Evolutionary conservation across 1,284 basidiomycete species (phyloP), one percentile per base, ranked within the genome.

Genomic region (Meripilus lineatus): DNA sequence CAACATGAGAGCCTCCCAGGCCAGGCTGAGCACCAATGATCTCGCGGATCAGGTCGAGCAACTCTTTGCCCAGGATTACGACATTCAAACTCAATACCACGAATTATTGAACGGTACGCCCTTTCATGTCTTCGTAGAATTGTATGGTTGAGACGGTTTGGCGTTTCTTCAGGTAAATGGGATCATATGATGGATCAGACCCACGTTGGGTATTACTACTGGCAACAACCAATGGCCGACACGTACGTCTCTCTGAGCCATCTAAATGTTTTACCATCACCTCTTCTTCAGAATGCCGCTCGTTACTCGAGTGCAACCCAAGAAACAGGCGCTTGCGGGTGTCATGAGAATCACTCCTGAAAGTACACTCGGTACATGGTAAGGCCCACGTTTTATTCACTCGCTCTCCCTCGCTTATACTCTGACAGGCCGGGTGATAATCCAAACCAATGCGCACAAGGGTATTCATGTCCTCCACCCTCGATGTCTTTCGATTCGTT

Each of bases 221-320:
- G 82, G 81, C 83, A 85, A 52, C 74, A 81, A 56, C 80, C 80
- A 1, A 76, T 77, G 70, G 69, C 72, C 3, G 77, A 83, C 59
- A 72, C 72, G 77, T 78, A 50, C 26, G 69, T 58, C 26, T 13
- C 18, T 15, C 28, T n/a, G 28, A 10, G 8, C n/a, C 28, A 30
- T n/a, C 8, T 30, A n/a, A n/a, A 30, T 8, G n/a, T 8, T n/a
- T 30, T n/a, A 30, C n/a, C 14, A 23, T 24, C 38, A 2, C 30
- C 21, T 28, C 8, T 38, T 25, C 20, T 32, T 21, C 48, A 81
- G 77, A 1, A 78, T 81, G 75, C 79, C 80, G 0, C 54, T 65
- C 14, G 61, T 81, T 14, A 74, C 72, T 28, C 68, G 72, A n/a
- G 71, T 82, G 2, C 78, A 79, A 49, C 55, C 67, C 11, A 72